Percentiles rank a stretch among this genome's conserved stretches.
These are phyloP conservation scores for Teunomyces cretensis DNA, from an alignment of 805 yeast genomes.

Conservation along the genomic window DNA sequence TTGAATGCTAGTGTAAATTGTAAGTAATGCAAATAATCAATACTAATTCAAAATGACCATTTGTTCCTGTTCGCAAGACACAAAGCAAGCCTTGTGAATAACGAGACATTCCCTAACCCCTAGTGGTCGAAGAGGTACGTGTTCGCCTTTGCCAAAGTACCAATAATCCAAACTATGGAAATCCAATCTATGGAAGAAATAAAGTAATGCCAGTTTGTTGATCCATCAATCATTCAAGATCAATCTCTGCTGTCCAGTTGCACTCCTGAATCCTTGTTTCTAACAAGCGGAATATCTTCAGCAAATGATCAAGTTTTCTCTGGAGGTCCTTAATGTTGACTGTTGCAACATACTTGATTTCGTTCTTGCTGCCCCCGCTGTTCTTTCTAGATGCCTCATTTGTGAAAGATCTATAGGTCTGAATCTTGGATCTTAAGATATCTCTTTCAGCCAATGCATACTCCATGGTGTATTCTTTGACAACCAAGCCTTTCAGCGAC, in stretches of 20 bases:
- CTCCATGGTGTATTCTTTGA: background rate
- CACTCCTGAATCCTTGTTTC: conserved; percentile 1
- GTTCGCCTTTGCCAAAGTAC: background rate
- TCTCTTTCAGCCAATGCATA: conserved; percentile 3
- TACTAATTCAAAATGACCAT: background rate
- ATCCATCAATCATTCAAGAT: background rate
- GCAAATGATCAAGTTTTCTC: background rate
- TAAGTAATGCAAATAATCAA: background rate
- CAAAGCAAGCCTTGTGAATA: background rate
- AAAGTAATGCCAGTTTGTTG: background rate
- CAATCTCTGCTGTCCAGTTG: background rate
- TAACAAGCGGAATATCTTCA: background rate
- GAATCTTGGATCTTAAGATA: background rate
- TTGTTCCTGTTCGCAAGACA: background rate
- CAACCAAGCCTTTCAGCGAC: background rate
- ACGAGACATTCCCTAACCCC: background rate
- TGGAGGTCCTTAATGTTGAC: background rate
- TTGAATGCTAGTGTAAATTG: background rate
- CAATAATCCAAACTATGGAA: background rate
- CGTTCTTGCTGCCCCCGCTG: background rate
- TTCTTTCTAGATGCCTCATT: background rate
- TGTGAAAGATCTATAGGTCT: background rate
- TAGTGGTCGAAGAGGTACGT: background rate
- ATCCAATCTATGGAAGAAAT: background rate
- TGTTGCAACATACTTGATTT: background rate